Percentiles rank a stretch among this genome's conserved stretches.
These are phyloP conservation scores for Oemleria cerasiformis DNA, from an alignment of 306 rosid species.

Conservation along the genomic window DNA sequence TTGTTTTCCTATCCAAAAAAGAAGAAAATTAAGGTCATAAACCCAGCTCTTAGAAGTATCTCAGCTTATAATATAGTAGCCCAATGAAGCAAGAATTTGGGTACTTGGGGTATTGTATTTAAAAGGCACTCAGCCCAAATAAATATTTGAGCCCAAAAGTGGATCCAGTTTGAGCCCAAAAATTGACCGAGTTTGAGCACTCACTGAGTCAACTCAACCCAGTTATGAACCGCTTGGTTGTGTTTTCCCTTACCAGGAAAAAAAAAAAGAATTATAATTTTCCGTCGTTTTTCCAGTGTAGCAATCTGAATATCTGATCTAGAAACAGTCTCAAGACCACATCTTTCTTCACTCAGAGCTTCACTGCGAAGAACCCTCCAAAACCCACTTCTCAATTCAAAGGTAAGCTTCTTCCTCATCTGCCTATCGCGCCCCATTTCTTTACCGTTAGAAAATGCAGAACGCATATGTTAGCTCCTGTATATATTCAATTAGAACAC, in stretches of 20 bases:
- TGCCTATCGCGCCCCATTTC: constrained; percentile 4
- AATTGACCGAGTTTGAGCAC: neutral
- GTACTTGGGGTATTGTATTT: neutral
- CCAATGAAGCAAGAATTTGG: neutral
- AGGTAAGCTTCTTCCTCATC: constrained; percentile 25
- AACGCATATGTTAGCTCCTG: constrained; percentile 55
- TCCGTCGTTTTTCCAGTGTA: neutral
- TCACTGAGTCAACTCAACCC: neutral
- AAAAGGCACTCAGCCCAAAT: neutral
- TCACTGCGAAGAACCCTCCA: constrained; percentile 18
- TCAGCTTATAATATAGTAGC: neutral
- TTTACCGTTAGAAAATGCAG: constrained; percentile 40
- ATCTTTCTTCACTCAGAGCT: constrained; percentile 27
- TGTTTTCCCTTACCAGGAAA: neutral
- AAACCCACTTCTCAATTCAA: constrained; percentile 29
- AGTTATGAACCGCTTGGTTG: neutral
- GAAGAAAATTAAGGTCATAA: neutral
- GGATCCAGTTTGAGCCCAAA: neutral
- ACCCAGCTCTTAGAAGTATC: neutral
- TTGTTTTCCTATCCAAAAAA: too few species aligned
- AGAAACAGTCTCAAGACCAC: neutral
- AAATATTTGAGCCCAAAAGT: neutral
- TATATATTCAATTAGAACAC: constrained; percentile 49
- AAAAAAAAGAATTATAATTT: neutral
- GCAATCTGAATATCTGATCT: constrained; percentile 9